A percentile compares a stretch with the other conserved stretches of the same genome.
Evolutionary conservation across 371 early-diverging fungal genomes (phyloP).

Genomic region (Mucor circinelloides): DNA sequence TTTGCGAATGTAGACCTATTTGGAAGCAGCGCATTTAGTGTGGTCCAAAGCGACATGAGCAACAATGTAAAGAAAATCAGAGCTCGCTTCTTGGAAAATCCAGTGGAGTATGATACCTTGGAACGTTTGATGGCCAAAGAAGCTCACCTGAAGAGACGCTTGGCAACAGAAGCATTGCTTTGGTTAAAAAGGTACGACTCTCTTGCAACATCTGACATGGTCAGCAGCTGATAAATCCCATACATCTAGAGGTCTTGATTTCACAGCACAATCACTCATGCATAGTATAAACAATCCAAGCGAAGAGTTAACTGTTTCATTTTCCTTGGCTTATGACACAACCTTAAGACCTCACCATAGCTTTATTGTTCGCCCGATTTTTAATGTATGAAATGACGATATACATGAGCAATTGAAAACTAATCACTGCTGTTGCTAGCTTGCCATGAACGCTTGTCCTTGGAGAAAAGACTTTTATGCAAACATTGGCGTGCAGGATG

Average conservation of each 20-base stretch:
- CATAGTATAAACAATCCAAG: slow-evolving; percentile 66
- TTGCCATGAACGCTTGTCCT: slow-evolving; percentile 96
- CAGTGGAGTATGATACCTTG: slow-evolving; percentile 74
- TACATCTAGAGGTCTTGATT: slow-evolving; percentile 79
- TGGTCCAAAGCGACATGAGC: slow-evolving; percentile 87
- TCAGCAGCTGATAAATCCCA: background rate
- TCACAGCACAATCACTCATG: slow-evolving; percentile 80
- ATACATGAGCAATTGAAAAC: background rate
- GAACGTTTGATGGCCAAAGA: slow-evolving; percentile 80
- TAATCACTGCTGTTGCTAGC: slow-evolving; percentile 36
- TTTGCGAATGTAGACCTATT: slow-evolving; percentile 58
- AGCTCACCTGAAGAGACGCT: slow-evolving; percentile 71
- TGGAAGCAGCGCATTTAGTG: slow-evolving; percentile 73
- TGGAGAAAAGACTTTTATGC: slow-evolving; percentile 86
- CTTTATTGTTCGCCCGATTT: slow-evolving; percentile 82
- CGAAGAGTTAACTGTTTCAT: slow-evolving; percentile 84
- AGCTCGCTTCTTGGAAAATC: slow-evolving; percentile 63
- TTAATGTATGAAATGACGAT: slow-evolving; percentile 58
- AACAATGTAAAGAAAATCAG: slow-evolving; percentile 91
- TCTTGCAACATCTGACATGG: background rate
- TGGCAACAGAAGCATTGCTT: slow-evolving; percentile 88
- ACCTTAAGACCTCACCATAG: slow-evolving; percentile 83
- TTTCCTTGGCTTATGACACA: slow-evolving; percentile 79
- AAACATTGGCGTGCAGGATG: slow-evolving; percentile 73
- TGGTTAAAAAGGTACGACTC: slow-evolving; percentile 82